Evolutionary conservation across 2,329 filamentous ascomycete genomes (phyloP), one percentile per base, ranked within the genome.

Genomic region (Trichoderma lentiforme): DNA sequence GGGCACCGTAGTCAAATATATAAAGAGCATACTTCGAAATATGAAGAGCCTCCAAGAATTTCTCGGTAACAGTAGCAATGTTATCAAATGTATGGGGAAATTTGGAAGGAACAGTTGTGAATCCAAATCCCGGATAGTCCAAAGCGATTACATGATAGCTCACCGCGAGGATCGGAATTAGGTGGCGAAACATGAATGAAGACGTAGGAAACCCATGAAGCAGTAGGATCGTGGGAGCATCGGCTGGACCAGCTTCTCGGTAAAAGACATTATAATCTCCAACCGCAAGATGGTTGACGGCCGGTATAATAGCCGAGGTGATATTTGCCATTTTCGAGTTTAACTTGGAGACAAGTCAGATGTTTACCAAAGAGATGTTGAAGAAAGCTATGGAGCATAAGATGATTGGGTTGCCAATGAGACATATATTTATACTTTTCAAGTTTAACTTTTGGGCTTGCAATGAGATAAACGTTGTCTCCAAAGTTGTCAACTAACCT

Each of bases 1-100:
- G 61, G n/a, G 36, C 61, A n/a, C 61, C 61, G 28, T 63, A 63
- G 61, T 63, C 61, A 12, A 63, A 63, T 15, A 63, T 63, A 18
- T 63, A 63, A 3, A 63, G 34, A 21, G 61, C 34, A 7, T 62
- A 62, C 11, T 43, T 43, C 1, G 60, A 63, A 47, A 63, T 47
- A 14, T 47, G 14, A 8, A 63, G 61, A 4, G 24, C 24, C 4
- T 47, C 21, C 18, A 63, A 47, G 36, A 63, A 63, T n/a, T 63
- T 47, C 9, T 63, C 36, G 6, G 36, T 47, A 6, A 63, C 14
- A 43, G 14, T 6, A 24, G 61, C 61, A 26, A 63, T 12, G 9
- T 63, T 63, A 1, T 63, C 21, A 11, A 63, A 63, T 3, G 61
- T 63, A 26, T 63, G 61, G 0, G 61, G 61, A 4, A 43, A 63